Percentiles rank a stretch among this genome's conserved stretches.
These are phyloP conservation scores for Phytophthora boehmeriae DNA, from an alignment of 352 stramenopile genomes.

Conservation along the genomic window DNA sequence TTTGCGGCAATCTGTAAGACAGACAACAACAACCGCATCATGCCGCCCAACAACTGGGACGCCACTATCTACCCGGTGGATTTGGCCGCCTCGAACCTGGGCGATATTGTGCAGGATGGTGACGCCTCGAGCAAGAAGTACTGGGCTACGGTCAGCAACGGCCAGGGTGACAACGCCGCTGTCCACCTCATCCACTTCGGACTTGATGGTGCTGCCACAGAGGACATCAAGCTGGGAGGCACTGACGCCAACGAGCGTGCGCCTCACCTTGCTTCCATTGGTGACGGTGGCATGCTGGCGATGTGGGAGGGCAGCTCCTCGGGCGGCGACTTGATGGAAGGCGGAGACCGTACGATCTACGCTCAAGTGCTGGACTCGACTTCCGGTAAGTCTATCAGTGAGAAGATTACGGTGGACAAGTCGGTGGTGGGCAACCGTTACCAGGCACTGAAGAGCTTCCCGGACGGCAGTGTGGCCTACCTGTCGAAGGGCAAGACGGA, in stretches of 20 bases:
- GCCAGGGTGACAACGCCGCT: conserved; percentile 39
- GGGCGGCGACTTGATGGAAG: conserved; percentile 31
- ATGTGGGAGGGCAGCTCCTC: conserved; percentile 45
- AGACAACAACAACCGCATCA: conserved; percentile 71
- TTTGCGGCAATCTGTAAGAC: conserved; percentile 60
- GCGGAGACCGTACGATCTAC: conserved; percentile 38
- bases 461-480: conserved; percentile 60
- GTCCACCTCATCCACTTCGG: conserved; percentile 59
- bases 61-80: conserved; percentile 60
- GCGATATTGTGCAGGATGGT: conserved; percentile 48
- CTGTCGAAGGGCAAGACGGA: conserved; percentile 47
- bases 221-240: conserved; percentile 51
- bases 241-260: conserved; percentile 50
- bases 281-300: conserved; percentile 37
- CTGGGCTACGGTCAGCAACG: conserved; percentile 61
- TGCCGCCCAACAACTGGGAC: conserved; percentile 48
- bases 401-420: conserved; percentile 46
- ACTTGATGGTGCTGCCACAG: conserved; percentile 36
- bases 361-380: conserved; percentile 53
- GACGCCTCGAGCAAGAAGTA: conserved; percentile 34
- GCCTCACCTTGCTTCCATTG: conserved; percentile 48
- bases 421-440: conserved; percentile 64
- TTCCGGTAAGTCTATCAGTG: conserved; percentile 47
- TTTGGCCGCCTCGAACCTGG: conserved; percentile 46
- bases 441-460: conserved; percentile 59